Conservation (phyloP, 2,329 filamentous ascomycete species). For the Aspergillus latus region DNA sequence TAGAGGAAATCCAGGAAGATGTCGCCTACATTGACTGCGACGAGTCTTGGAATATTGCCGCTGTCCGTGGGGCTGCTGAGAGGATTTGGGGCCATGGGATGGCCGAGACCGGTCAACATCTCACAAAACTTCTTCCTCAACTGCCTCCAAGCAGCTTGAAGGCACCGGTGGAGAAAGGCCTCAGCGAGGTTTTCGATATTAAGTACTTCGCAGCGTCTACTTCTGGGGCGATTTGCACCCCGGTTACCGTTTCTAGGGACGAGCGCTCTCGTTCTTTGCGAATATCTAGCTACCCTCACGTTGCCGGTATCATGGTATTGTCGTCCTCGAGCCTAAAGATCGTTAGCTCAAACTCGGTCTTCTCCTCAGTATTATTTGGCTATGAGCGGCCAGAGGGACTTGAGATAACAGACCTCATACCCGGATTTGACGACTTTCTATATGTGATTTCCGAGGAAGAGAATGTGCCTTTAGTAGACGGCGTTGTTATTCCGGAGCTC, state of each 20-base stretch:
- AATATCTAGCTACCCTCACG: constrained; percentile 93
- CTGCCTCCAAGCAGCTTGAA: constrained; percentile 71
- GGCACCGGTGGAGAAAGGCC: constrained; percentile 70
- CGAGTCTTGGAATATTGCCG: constrained; percentile 71
- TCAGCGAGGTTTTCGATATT: constrained; percentile 68
- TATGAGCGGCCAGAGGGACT: constrained; percentile 80
- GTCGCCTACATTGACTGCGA: constrained; percentile 75
- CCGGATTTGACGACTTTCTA: constrained; percentile 81
- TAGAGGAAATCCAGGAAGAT: constrained; percentile 97
- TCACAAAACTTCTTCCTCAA: constrained; percentile 75
- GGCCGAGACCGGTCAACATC: constrained; percentile 66
- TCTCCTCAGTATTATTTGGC: constrained; percentile 88
- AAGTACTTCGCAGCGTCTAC: constrained; percentile 85
- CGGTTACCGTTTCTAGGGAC: constrained; percentile 75
- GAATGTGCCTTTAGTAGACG: constrained; percentile 77
- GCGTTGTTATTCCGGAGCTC: constrained; percentile 95
- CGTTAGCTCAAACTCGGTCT: constrained; percentile 91
- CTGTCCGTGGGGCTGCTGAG: constrained; percentile 71
- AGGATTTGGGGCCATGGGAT: constrained; percentile 80
- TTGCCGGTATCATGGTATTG: constrained; percentile 93
- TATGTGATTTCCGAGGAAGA: constrained; percentile 83
- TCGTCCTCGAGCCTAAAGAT: constrained; percentile 76
- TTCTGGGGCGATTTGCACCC: constrained; percentile 74
- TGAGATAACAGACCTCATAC: constrained; percentile 76
- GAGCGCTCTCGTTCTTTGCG: constrained; percentile 70